Evolutionary conservation across 805 yeast genomes (phyloP).

Genomic region (Dipodascus geniculatus): DNA sequence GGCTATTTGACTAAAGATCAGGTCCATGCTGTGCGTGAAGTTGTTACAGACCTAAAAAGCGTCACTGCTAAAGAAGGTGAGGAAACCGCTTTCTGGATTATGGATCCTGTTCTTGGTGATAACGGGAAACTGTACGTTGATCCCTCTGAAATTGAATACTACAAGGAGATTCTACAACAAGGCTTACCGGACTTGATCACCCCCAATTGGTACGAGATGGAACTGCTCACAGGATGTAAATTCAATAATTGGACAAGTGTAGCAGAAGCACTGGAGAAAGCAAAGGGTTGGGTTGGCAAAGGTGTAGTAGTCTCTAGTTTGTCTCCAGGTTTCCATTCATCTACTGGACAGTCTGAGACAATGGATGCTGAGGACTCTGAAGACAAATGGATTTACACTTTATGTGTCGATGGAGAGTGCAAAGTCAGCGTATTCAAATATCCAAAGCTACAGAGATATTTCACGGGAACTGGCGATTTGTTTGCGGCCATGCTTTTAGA

Average conservation of each 20-base stretch:
- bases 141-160: conserved; percentile 46
- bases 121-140: conserved; percentile 69
- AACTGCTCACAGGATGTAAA: conserved; percentile 45
- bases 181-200: conserved; percentile 61
- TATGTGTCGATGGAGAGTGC: neutral
- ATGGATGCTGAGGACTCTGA: conserved; percentile 15
- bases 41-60: conserved; percentile 27
- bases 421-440: conserved; percentile 32
- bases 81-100: conserved; percentile 36
- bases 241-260: conserved; percentile 33
- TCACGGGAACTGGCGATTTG: conserved; percentile 91
- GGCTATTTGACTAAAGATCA: conserved; percentile 68
- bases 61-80: conserved; percentile 12
- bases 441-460: conserved; percentile 62
- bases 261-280: conserved; percentile 33
- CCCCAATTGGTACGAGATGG: conserved; percentile 87
- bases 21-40: conserved; percentile 39
- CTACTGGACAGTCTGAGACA: conserved; percentile 6
- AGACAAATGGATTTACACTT: conserved; percentile 19
- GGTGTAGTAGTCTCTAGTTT: conserved; percentile 62
- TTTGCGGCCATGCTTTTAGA: conserved; percentile 73
- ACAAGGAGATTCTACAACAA: conserved; percentile 33
- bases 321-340: neutral
- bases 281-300: conserved; percentile 31
- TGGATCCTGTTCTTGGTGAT: conserved; percentile 93